Percentiles rank a stretch among this genome's conserved stretches.
phyloP scores from a whole-genome alignment of 192 early-diverging fungal species.

The Phlyctochytrium arcticum region DNA sequence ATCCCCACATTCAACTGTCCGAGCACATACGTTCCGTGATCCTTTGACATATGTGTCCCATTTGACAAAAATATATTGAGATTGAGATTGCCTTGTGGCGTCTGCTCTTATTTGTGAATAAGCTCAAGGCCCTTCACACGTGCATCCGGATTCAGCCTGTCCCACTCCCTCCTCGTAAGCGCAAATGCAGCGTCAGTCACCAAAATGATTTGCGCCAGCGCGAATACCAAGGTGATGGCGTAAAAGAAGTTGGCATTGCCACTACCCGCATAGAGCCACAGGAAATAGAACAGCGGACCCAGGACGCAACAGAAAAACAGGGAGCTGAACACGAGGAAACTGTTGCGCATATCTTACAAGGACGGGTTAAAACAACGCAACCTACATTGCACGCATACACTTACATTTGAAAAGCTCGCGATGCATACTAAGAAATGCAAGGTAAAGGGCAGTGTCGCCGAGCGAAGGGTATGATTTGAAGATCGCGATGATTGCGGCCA shows the following conservation, averaged over 20 bases:
- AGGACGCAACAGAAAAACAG: constrained; percentile 73
- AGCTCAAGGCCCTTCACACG: constrained; percentile 46
- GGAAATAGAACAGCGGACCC: constrained; percentile 85
- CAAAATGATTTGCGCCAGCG: constrained; percentile 78
- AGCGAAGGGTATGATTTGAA: constrained; percentile 94
- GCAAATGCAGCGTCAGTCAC: constrained; percentile 83
- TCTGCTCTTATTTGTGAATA: constrained; percentile 35
- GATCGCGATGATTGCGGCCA: constrained; percentile 72
- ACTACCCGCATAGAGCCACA: constrained; percentile 94
- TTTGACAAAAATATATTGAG: too few species aligned
- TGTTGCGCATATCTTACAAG: constrained; percentile 74
- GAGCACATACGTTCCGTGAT: too few species aligned
- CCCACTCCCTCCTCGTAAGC: constrained; percentile 73
- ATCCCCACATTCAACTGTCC: neutral
- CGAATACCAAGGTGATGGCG: constrained; percentile 91
- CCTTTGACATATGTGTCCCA: too few species aligned
- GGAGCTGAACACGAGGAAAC: constrained; percentile 66
- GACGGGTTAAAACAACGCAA: constrained; percentile 16
- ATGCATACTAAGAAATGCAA: constrained; percentile 75
- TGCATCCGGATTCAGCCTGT: constrained; percentile 56
- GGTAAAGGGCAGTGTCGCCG: constrained; percentile 78
- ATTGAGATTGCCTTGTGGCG: too few species aligned
- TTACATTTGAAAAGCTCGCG: constrained; percentile 87
- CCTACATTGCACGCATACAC: neutral
- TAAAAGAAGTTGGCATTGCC: constrained; percentile 99